phyloP scores from a whole-genome alignment of 805 yeast species.

The Sugiyamaella smithiae region DNA sequence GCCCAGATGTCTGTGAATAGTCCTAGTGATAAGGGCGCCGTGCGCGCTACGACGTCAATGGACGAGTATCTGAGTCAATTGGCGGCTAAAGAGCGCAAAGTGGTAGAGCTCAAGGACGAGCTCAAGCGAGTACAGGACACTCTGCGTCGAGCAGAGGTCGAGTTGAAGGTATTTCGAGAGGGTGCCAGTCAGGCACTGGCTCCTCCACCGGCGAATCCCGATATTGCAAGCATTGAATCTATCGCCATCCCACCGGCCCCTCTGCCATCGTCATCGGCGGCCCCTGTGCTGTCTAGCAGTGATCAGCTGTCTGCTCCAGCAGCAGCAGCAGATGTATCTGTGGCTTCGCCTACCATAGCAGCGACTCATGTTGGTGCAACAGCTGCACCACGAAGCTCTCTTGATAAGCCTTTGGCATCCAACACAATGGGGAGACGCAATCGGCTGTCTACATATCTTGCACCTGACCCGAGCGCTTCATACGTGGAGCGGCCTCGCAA shows the following conservation, averaged over 20 bases:
- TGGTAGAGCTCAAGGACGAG: constrained; percentile 35
- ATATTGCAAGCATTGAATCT: background rate
- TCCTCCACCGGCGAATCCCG: constrained; percentile 6
- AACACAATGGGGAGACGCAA: background rate
- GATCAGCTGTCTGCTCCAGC: background rate
- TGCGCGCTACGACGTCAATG: constrained; percentile 5
- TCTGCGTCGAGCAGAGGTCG: constrained; percentile 37
- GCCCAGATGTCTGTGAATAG: background rate
- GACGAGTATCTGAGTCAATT: constrained; percentile 33
- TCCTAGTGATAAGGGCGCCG: background rate
- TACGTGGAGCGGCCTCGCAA: background rate
- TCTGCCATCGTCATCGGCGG: background rate
- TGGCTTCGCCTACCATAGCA: background rate
- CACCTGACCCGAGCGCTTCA: background rate
- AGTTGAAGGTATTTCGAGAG: constrained; percentile 30
- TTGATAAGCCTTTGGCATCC: background rate
- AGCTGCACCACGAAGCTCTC: too few species aligned
- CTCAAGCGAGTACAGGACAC: constrained; percentile 29
- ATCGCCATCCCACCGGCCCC: background rate
- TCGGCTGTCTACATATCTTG: background rate
- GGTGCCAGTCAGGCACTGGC: constrained; percentile 25
- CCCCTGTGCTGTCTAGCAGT: background rate
- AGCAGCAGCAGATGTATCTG: background rate
- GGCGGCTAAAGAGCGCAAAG: constrained; percentile 39
- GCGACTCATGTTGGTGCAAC: background rate